Percentiles rank a stretch among this genome's conserved stretches.
These are phyloP conservation scores for Poa pratensis DNA, from an alignment of 176 grass and related monocot species.

Conservation along the genomic window DNA sequence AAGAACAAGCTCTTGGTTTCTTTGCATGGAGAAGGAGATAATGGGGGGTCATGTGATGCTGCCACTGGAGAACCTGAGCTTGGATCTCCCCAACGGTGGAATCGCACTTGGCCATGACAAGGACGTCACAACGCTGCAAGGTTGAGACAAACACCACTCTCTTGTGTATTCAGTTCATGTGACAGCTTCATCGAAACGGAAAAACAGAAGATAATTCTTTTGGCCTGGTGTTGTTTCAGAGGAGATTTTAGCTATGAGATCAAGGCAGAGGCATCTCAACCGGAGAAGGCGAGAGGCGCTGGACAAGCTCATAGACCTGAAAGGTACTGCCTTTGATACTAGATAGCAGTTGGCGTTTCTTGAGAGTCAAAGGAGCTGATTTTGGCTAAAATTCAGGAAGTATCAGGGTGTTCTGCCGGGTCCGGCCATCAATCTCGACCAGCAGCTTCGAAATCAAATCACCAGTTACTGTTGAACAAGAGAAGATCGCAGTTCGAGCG, in stretches of 20 bases:
- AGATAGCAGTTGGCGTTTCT: neutral
- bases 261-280: slow-evolving; percentile 60
- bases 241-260: slow-evolving; percentile 58
- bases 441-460: slow-evolving; percentile 46
- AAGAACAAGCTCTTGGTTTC: neutral
- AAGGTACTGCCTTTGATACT: slow-evolving; percentile 58
- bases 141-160: slow-evolving; percentile 20
- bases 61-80: slow-evolving; percentile 48
- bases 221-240: slow-evolving; percentile 53
- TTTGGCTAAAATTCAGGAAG: slow-evolving; percentile 72
- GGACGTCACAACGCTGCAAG: slow-evolving; percentile 57
- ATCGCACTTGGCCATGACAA: slow-evolving; percentile 46
- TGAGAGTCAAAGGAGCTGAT: slow-evolving; percentile 29
- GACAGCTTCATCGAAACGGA: neutral
- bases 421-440: slow-evolving; percentile 43
- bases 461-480: slow-evolving; percentile 46
- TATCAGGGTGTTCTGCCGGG: slow-evolving; percentile 90
- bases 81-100: slow-evolving; percentile 42
- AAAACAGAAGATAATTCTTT: slow-evolving; percentile 7
- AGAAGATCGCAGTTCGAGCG: slow-evolving; percentile 68
- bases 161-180: neutral
- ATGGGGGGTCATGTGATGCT: slow-evolving; percentile 44
- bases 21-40: slow-evolving; percentile 21
- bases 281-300: slow-evolving; percentile 58
- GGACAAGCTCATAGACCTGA: slow-evolving; percentile 84